Evolutionary conservation across 352 stramenopile genomes (phyloP).

Genomic region (Globisporangium viniferum): DNA sequence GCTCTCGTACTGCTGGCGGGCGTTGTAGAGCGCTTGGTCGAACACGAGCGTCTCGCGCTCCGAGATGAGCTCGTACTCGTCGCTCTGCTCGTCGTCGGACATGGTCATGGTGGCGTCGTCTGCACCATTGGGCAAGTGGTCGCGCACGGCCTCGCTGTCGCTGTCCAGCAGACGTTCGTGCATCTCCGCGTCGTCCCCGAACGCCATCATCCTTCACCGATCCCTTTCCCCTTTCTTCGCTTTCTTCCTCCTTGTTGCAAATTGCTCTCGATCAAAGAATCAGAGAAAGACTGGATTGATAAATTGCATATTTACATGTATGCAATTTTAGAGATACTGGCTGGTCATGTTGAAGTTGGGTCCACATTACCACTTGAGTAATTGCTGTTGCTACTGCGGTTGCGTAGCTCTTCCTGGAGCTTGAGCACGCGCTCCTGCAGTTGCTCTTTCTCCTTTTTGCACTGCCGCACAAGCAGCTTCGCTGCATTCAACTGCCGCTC

Average conservation of each 20-base stretch:
- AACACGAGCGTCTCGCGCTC: constrained; percentile 80
- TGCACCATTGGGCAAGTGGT: constrained; percentile 2
- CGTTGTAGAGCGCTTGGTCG: constrained; percentile 47
- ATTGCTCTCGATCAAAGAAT: neutral
- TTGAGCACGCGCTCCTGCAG: constrained; percentile 40
- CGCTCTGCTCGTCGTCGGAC: constrained; percentile 24
- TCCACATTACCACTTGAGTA: neutral
- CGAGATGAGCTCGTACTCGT: constrained; percentile 71
- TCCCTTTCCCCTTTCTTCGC: neutral
- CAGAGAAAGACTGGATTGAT: neutral
- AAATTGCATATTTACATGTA: neutral
- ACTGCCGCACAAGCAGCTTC: constrained; percentile 61
- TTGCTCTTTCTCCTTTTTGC: constrained; percentile 73
- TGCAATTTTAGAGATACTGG: neutral
- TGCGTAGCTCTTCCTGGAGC: constrained; percentile 25
- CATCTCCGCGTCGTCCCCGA: constrained; percentile 26
- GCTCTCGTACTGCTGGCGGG: constrained; percentile 26
- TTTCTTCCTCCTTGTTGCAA: neutral
- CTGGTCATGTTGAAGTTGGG: constrained; percentile 6
- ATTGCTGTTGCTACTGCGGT: neutral
- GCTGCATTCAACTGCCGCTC: constrained; percentile 65
- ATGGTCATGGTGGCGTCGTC: constrained; percentile 14
- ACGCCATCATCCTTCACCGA: constrained; percentile 25
- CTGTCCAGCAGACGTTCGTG: constrained; percentile 22
- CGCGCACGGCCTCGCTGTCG: constrained; percentile 7